These are phyloP conservation scores for Aspergillus novofumigatus DNA, from an alignment of 2,329 filamentous ascomycete species.

Conservation along the genomic window DNA sequence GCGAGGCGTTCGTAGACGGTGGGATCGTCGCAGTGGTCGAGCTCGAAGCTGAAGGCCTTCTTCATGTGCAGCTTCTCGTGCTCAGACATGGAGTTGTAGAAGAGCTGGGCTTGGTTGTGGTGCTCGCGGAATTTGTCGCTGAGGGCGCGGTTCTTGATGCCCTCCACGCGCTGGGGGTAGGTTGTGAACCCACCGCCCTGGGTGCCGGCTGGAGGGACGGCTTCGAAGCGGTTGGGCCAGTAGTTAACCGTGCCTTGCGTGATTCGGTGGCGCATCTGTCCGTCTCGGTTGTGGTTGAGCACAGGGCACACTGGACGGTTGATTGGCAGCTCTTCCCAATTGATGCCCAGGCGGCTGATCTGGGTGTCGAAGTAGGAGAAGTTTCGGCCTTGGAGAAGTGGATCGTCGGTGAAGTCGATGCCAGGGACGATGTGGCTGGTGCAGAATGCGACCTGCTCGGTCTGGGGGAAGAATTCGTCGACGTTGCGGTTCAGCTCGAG, in stretches of 20 bases:
- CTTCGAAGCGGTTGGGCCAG: slow-evolving; percentile 69
- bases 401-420: slow-evolving; percentile 73
- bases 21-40: slow-evolving; percentile 63
- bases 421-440: slow-evolving; percentile 75
- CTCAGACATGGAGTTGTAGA: neutral
- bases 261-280: slow-evolving; percentile 68
- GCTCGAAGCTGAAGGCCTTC: slow-evolving; percentile 24
- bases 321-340: slow-evolving; percentile 74
- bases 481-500: slow-evolving; percentile 74
- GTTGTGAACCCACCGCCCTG: slow-evolving; percentile 67
- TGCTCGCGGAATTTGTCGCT: neutral
- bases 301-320: slow-evolving; percentile 71
- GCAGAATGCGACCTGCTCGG: slow-evolving; percentile 79
- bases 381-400: slow-evolving; percentile 69
- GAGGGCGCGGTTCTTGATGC: slow-evolving; percentile 61
- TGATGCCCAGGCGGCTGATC: slow-evolving; percentile 64
- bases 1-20: slow-evolving; percentile 71
- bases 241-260: slow-evolving; percentile 71
- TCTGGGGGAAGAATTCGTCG: slow-evolving; percentile 78
- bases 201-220: slow-evolving; percentile 57
- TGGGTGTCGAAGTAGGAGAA: slow-evolving; percentile 54
- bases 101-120: neutral
- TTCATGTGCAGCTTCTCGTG: neutral
- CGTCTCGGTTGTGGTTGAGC: slow-evolving; percentile 74
- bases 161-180: slow-evolving; percentile 33